These are phyloP conservation scores for Papiliotrema fonsecae DNA, from an alignment of 1,284 basidiomycete species.

Conservation along the genomic window DNA sequence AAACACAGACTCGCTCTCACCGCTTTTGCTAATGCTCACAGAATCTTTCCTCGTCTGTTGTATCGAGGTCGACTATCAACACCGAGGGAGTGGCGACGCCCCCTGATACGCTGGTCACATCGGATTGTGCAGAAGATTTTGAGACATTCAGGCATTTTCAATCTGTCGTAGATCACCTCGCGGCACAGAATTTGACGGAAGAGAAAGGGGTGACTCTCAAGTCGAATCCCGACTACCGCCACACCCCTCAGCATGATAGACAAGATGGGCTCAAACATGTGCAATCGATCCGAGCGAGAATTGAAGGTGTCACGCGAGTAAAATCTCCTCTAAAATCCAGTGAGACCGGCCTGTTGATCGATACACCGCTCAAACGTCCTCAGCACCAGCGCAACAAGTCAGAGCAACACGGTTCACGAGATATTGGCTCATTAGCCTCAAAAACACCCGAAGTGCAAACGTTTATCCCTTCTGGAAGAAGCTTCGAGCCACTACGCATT, in stretches of 20 bases:
- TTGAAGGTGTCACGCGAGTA: background rate
- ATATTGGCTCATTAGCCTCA: background rate
- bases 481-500: background rate
- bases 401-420: background rate
- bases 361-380: background rate
- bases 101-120: background rate
- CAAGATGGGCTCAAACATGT: background rate
- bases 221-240: background rate
- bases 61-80: background rate
- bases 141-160: background rate
- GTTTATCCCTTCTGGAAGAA: background rate
- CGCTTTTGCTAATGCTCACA: background rate
- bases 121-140: background rate
- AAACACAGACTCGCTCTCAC: too few species aligned
- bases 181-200: background rate
- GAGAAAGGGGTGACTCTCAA: background rate
- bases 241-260: background rate
- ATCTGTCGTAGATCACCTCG: background rate
- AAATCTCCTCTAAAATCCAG: too few species aligned
- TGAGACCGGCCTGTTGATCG: too few species aligned
- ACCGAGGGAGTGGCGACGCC: background rate
- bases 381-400: too few species aligned
- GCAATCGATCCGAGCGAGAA: background rate
- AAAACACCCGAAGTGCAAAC: too few species aligned
- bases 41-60: background rate